Evolutionary conservation across 345 rosid genomes (phyloP).

Genomic region (Lepidium sativum): DNA sequence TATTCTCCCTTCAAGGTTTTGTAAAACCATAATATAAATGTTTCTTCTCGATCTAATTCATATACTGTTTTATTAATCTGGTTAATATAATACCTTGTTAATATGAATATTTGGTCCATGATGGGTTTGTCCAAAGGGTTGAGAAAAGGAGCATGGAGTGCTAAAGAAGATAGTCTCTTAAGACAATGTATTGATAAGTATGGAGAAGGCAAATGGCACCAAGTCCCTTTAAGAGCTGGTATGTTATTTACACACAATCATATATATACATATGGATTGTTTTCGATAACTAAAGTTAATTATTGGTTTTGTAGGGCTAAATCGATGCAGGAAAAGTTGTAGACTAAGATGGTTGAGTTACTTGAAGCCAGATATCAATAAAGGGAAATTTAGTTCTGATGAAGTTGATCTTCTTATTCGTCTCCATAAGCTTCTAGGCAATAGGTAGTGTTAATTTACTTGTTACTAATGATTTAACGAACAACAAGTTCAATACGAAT

Average conservation of each 20-base stretch:
- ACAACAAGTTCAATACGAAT: neutral
- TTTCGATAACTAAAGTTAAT: neutral
- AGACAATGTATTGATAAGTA: slow-evolving; percentile 19
- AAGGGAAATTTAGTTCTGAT: slow-evolving; percentile 41
- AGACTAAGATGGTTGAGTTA: slow-evolving; percentile 61
- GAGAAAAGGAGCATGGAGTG: slow-evolving; percentile 43
- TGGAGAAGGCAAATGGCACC: slow-evolving; percentile 47
- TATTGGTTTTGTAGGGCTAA: slow-evolving; percentile 34
- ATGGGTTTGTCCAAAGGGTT: slow-evolving; percentile 2
- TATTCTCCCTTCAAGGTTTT: neutral
- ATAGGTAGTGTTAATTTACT: slow-evolving; percentile 23
- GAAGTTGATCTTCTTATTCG: slow-evolving; percentile 54
- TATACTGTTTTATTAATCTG: no score
- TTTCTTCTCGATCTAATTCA: no score
- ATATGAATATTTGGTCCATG: neutral
- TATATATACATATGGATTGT: no score
- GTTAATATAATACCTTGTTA: neutral
- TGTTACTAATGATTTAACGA: neutral
- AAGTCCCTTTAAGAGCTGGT: slow-evolving; percentile 19
- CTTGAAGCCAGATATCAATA: slow-evolving; percentile 45
- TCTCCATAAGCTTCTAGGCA: slow-evolving; percentile 55
- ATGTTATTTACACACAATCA: neutral
- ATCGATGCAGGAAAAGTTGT: slow-evolving; percentile 61
- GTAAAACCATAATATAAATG: neutral
- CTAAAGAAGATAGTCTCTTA: slow-evolving; percentile 37